phyloP scores from a whole-genome alignment of 345 rosid genomes.

The Boechera divaricarpa region DNA sequence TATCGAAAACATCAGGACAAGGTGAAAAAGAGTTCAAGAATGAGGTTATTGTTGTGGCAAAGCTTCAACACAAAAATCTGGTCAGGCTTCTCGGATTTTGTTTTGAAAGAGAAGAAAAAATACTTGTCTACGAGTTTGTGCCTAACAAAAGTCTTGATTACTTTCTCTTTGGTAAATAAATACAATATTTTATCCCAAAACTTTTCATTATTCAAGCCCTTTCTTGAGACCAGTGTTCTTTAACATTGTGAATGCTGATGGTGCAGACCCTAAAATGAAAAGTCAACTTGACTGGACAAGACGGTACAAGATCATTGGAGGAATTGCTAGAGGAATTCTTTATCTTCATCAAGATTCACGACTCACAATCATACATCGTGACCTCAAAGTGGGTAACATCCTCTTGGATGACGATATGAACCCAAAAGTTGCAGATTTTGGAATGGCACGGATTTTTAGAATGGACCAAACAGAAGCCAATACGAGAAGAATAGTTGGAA shows the following conservation, averaged over 20 bases:
- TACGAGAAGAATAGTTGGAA: slow-evolving; percentile 50
- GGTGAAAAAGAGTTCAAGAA: slow-evolving; percentile 56
- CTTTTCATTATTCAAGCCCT: neutral
- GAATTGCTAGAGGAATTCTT: too few relatives aligned
- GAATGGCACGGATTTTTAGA: too few relatives aligned
- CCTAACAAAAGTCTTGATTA: slow-evolving; percentile 46
- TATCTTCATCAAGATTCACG: too few relatives aligned
- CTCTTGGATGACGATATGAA: too few relatives aligned
- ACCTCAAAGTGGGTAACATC: too few relatives aligned
- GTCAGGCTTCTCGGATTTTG: slow-evolving; percentile 61
- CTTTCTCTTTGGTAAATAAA: slow-evolving; percentile 37
- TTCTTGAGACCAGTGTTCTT: neutral
- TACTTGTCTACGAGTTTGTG: slow-evolving; percentile 56
- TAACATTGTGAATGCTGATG: neutral
- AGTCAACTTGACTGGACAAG: slow-evolving; percentile 44
- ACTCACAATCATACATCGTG: too few relatives aligned
- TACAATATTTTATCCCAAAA: neutral
- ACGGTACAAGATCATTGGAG: too few relatives aligned
- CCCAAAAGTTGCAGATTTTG: neutral
- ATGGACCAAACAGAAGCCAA: slow-evolving; percentile 29
- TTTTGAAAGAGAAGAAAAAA: slow-evolving; percentile 52
- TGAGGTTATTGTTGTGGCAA: slow-evolving; percentile 57
- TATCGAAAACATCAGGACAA: slow-evolving; percentile 55
- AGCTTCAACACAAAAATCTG: slow-evolving; percentile 63
- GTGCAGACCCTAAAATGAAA: slow-evolving; percentile 32